phyloP scores from a whole-genome alignment of 1,139 yeast species.

The Geotrichum restrictum region DNA sequence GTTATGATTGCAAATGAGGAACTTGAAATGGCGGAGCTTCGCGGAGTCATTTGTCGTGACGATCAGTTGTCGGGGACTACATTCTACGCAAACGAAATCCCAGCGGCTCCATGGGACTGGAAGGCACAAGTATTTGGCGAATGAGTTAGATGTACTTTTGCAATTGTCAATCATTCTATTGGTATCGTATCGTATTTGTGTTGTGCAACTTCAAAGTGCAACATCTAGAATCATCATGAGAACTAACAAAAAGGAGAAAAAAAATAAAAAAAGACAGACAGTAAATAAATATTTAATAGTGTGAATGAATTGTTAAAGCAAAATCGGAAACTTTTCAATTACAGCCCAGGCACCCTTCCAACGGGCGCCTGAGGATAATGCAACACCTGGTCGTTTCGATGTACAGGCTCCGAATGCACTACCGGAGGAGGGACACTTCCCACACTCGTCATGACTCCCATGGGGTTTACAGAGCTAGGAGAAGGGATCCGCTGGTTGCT shows the following conservation, averaged over 20 bases:
- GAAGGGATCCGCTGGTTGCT: conserved; percentile 2
- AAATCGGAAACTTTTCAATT: not conserved
- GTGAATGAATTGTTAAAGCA: not conserved
- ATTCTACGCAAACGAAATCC: conserved; percentile 36
- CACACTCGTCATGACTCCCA: conserved; percentile 24
- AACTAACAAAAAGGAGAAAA: not conserved
- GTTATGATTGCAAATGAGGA: conserved; percentile 66
- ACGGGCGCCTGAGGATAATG: conserved; percentile 13
- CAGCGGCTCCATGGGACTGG: conserved; percentile 16
- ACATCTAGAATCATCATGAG: too few relatives aligned
- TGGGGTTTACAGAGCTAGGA: conserved; percentile 17
- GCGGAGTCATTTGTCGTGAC: conserved; percentile 62
- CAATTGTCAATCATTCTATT: not conserved
- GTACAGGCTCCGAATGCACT: conserved; percentile 24
- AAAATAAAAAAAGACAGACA: not conserved
- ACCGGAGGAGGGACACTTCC: conserved; percentile 26
- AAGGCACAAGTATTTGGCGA: conserved; percentile 12
- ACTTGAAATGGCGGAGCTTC: conserved; percentile 54
- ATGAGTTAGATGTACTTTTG: conserved; percentile 3
- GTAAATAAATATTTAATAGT: conserved; percentile 1
- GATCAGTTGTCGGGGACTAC: conserved; percentile 58
- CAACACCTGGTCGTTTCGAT: conserved; percentile 19
- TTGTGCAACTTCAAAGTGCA: too few relatives aligned
- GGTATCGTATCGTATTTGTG: not conserved
- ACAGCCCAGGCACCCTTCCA: not conserved